Conservation (phyloP, 2,329 filamentous ascomycete species). For the Botryotinia convoluta region DNA sequence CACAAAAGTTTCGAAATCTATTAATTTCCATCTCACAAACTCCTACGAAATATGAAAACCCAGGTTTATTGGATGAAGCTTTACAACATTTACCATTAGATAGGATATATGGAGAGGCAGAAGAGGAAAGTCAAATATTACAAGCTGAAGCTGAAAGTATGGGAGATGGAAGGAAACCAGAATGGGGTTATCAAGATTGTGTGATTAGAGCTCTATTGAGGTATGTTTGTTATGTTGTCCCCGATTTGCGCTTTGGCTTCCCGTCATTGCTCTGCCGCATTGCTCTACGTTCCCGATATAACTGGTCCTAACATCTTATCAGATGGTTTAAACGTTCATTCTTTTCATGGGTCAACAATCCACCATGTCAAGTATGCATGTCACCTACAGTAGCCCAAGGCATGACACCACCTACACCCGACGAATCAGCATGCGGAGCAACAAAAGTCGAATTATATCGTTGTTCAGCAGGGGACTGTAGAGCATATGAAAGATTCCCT, state of each 20-base stretch:
- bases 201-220: slow-evolving; percentile 83
- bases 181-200: slow-evolving; percentile 98
- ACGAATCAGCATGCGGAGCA: slow-evolving; percentile 86
- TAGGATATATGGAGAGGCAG: slow-evolving; percentile 87
- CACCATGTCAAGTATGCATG: slow-evolving; percentile 75
- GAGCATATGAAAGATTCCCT: slow-evolving; percentile 82
- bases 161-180: slow-evolving; percentile 72
- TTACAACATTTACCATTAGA: slow-evolving; percentile 83
- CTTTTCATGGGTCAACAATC: slow-evolving; percentile 97
- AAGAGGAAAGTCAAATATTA: slow-evolving; percentile 87
- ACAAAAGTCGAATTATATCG: slow-evolving; percentile 85
- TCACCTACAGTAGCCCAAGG: slow-evolving; percentile 81
- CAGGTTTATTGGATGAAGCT: slow-evolving; percentile 88
- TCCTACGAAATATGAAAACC: slow-evolving; percentile 94
- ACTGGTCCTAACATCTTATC: slow-evolving; percentile 24
- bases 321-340: slow-evolving; percentile 96
- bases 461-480: slow-evolving; percentile 75
- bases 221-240: slow-evolving; percentile 47
- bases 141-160: slow-evolving; percentile 86
- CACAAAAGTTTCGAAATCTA: slow-evolving; percentile 75
- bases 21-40: slow-evolving; percentile 83
- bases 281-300: neutral
- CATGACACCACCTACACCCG: slow-evolving; percentile 79
- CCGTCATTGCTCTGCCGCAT: neutral
- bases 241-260: neutral